Base-by-base conservation (phyloP, 805 yeast species). In the Wickerhamomyces bisporus region DNA sequence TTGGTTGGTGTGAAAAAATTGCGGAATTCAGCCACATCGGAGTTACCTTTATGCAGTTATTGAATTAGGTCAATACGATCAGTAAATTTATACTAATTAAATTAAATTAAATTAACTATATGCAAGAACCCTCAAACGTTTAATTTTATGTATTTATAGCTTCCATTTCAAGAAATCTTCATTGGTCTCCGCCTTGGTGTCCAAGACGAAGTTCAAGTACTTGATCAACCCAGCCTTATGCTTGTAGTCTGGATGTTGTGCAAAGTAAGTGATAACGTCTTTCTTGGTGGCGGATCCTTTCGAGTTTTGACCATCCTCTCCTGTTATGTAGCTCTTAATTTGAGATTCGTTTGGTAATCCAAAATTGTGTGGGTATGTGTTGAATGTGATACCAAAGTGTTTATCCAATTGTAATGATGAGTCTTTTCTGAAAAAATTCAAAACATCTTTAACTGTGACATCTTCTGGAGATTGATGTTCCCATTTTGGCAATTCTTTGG, bases 281-380 rank as follows among this genome's bases (percentile, higher is more conserved):
- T 64, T 60, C 42, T 75, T 79, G 2, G 91, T 79, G 14, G 81
- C 33, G 6, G 38, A 9, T 6, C 43, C 47, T 9, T 35, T 32
- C 3, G 31, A 17, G 9, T 27, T 24, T 5, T 30, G 62, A 18
- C 77, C 78, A 57, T 78, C 86, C 40, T 71, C 70, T 15, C 95
- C 94, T 23, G 77, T 75, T 39, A 89, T 76, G 59, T 73, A 86
- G 35, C 67, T 65, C 51, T 72, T 73, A 40, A 91, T 70, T 42
- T 78, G 83, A 26, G 57, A 45, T 60, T 84, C 86, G 11, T 76
- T 67, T 36, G 98, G 98, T 48, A 93, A 70, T 23, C 95, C 96
- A 71, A 77, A 82, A 52, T 75, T 64, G 64, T 52, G 49, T 17
- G 71, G 69, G 52, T 75, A 73, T 44, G 70, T 62, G 25, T 53